Evolutionary conservation across 2,329 filamentous ascomycete genomes (phyloP), one percentile per base, ranked within the genome.

Genomic region (Aspergillus amoenus): DNA sequence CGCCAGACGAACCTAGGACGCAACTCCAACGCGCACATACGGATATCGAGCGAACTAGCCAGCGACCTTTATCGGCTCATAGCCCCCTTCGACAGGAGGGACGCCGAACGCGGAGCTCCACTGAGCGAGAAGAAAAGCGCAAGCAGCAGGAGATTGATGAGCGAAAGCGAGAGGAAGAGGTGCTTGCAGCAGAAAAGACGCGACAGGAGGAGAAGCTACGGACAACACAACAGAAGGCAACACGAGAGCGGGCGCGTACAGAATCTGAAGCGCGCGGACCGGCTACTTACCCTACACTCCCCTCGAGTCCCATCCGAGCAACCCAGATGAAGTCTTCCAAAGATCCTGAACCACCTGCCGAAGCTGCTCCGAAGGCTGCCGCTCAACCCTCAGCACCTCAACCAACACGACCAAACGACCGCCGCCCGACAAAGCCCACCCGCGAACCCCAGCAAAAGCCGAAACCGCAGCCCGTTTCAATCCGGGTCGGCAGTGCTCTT

Each of bases 31-130:
- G 67, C 46, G 60, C 64, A 6, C 68, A 64, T 37, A 56, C 69
- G 27, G 64, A 67, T 52, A 60, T 61, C 17, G 58, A 61, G 27
- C 57, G 60, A 40, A 61, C 59, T 13, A 46, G 46, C 15, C 64
- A 63, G 21, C 61, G 56, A 27, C 56, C 63, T 13, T 67, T 63
- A 42, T 62, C 62, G 11, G 61, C 65, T 11, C 56, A 61, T 27
- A 76, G 69, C 57, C 74, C 75, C 5, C 61, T 66, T 5, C 70
- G 64, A 52, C 71, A 72, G 40, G 73, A 76, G 58, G 65, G 68
- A 9, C 74, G 83, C 50, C 80, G 81, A 52, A 86, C 83, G 6
- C 78, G 84, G 53, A 84, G 82, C 68, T 86, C 84, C 1, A 82
- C 80, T 1, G 84, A 87, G 65, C 80, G 80, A 56, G 82, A 79